Evolutionary conservation across 768 basidiomycete genomes (phyloP).

Genomic region (Glaciozyma antarctica): DNA sequence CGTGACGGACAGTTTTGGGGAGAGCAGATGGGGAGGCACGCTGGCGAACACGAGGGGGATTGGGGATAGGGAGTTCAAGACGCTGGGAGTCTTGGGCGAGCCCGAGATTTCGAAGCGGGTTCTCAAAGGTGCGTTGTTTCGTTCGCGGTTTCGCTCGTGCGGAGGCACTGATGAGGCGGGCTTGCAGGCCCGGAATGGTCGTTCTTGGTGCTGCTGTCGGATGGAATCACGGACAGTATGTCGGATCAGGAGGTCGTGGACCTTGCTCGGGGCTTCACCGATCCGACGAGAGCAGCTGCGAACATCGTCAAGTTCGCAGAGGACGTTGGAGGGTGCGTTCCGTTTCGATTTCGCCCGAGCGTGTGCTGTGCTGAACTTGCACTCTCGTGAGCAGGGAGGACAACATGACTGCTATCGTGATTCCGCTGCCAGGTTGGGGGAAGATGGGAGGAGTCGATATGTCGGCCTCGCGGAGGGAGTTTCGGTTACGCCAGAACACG

Average conservation of each 20-base stretch:
- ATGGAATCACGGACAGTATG: constrained; percentile 81
- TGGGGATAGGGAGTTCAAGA: constrained; percentile 36
- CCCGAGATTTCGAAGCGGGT: constrained; percentile 28
- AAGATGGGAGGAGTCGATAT: constrained; percentile 65
- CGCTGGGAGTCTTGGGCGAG: constrained; percentile 34
- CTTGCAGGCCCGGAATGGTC: constrained; percentile 67
- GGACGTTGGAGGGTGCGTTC: constrained; percentile 44
- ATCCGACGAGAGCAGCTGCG: constrained; percentile 68
- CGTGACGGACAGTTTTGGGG: constrained; percentile 89
- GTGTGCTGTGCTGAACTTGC: constrained; percentile 2
- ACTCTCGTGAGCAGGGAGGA: constrained; percentile 61
- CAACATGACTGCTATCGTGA: constrained; percentile 80
- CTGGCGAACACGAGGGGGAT: constrained; percentile 84
- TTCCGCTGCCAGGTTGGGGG: constrained; percentile 89
- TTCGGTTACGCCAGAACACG: constrained; percentile 46
- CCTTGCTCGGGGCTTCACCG: constrained; percentile 57
- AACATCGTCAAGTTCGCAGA: constrained; percentile 76
- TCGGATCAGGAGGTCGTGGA: constrained; percentile 94
- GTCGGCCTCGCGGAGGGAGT: constrained; percentile 74
- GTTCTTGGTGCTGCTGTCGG: constrained; percentile 78
- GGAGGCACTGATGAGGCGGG: constrained; percentile 47
- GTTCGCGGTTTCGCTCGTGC: neutral
- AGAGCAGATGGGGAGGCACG: constrained; percentile 93
- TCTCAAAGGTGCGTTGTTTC: constrained; percentile 12
- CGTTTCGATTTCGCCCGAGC: neutral